Evolutionary conservation across 2,329 filamentous ascomycete species (phyloP).

Genomic region (Neocatenulostroma microsporum): DNA sequence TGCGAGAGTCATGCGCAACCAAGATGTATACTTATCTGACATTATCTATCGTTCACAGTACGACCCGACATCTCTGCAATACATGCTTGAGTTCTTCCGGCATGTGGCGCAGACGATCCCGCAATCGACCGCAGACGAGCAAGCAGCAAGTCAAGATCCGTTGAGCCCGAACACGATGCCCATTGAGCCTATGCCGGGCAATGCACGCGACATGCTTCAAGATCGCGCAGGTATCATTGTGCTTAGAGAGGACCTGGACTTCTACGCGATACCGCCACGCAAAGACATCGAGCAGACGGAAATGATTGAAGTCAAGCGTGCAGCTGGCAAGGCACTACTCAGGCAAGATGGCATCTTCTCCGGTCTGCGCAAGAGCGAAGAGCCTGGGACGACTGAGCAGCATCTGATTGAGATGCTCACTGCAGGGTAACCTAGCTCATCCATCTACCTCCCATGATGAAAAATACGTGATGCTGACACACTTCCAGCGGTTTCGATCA

Average conservation of each 20-base stretch:
- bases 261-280: constrained; percentile 87
- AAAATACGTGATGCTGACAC: constrained; percentile 2
- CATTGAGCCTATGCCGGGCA: constrained; percentile 58
- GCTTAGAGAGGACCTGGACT: constrained; percentile 89
- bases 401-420: constrained; percentile 99
- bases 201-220: constrained; percentile 69
- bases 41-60: constrained; percentile 61
- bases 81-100: constrained; percentile 99
- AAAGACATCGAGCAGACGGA: constrained; percentile 76
- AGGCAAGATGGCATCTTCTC: constrained; percentile 94
- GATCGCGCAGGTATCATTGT: constrained; percentile 94
- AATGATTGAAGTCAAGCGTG: constrained; percentile 95
- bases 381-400: constrained; percentile 92
- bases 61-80: constrained; percentile 89
- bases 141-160: constrained; percentile 32
- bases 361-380: constrained; percentile 86
- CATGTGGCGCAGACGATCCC: constrained; percentile 95
- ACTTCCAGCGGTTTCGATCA: constrained; percentile 79
- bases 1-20: constrained; percentile 34
- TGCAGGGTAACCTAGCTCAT: constrained; percentile 62
- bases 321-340: constrained; percentile 77
- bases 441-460: constrained; percentile 3
- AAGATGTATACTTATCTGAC: constrained; percentile 49
- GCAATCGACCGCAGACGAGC: constrained; percentile 34
- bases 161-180: constrained; percentile 56